Evolutionary conservation across 1,139 yeast genomes (phyloP).

Genomic region (Geotrichum reessii): DNA sequence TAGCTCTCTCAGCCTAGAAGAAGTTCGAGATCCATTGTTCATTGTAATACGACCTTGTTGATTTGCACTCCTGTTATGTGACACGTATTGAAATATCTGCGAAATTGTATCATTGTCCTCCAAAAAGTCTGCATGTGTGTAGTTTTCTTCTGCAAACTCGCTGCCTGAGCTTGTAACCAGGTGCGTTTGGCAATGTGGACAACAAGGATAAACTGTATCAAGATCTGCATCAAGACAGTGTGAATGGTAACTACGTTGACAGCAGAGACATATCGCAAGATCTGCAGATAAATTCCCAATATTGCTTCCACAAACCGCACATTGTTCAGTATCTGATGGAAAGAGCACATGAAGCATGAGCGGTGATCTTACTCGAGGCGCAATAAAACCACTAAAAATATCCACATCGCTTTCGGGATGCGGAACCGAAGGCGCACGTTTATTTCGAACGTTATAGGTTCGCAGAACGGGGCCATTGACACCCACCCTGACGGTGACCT

Average conservation of each 20-base stretch:
- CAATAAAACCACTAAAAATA: conserved; percentile 1
- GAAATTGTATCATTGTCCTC: neutral
- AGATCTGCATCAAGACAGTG: conserved; percentile 3
- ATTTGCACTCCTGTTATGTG: neutral
- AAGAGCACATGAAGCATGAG: neutral
- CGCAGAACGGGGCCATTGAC: conserved; percentile 21
- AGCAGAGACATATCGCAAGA: conserved; percentile 10
- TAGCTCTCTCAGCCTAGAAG: conserved; percentile 7
- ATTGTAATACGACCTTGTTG: conserved; percentile 2
- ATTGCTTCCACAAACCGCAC: conserved; percentile 7
- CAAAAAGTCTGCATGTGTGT: neutral
- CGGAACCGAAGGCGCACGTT: conserved; percentile 16
- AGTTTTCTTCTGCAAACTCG: neutral
- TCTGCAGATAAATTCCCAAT: conserved; percentile 3
- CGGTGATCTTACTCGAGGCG: conserved; percentile 4
- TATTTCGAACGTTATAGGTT: conserved; percentile 15
- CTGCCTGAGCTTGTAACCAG: neutral
- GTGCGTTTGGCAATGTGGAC: neutral
- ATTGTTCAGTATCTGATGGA: neutral
- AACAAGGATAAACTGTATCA: neutral
- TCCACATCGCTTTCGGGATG: conserved; percentile 12
- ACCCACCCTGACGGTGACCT: conserved; percentile 23
- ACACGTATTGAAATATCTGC: neutral
- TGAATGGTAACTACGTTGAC: conserved; percentile 8
- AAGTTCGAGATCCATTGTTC: conserved; percentile 5